phyloP scores from a whole-genome alignment of 192 early-diverging fungal species.

The Cladochytrium replicatum region DNA sequence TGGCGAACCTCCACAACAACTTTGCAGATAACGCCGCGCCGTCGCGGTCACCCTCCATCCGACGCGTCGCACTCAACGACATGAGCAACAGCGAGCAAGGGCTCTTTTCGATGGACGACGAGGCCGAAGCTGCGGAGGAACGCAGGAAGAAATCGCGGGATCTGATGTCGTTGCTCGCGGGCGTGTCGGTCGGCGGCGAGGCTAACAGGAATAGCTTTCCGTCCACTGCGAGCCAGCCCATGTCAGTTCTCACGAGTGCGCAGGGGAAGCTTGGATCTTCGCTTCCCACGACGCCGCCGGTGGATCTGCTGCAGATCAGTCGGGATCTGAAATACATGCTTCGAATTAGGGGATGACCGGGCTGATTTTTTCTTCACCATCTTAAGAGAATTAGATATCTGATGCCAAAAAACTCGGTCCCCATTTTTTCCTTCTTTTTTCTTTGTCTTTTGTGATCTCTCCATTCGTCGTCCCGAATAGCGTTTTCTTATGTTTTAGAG shows the following conservation, averaged over 20 bases:
- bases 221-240: slow-evolving; percentile 2
- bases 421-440: no score
- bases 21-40: slow-evolving; percentile 5
- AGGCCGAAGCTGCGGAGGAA: slow-evolving; percentile 11
- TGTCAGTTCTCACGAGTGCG: neutral
- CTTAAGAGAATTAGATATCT: no score
- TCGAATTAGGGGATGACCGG: slow-evolving; percentile 20
- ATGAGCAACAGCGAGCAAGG: slow-evolving; percentile 1
- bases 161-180: slow-evolving; percentile 16
- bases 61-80: neutral
- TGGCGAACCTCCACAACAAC: slow-evolving; percentile 1
- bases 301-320: slow-evolving; percentile 16
- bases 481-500: no score
- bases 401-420: no score
- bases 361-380: no score
- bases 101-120: slow-evolving; percentile 25
- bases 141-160: slow-evolving; percentile 18
- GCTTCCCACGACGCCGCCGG: neutral
- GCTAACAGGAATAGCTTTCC: neutral
- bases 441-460: no score
- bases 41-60: neutral
- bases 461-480: no score
- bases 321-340: slow-evolving; percentile 21
- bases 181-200: neutral
- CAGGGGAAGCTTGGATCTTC: neutral